phyloP scores from a whole-genome alignment of 2,329 filamentous ascomycete genomes.

The Sodiomyces alkalinus region DNA sequence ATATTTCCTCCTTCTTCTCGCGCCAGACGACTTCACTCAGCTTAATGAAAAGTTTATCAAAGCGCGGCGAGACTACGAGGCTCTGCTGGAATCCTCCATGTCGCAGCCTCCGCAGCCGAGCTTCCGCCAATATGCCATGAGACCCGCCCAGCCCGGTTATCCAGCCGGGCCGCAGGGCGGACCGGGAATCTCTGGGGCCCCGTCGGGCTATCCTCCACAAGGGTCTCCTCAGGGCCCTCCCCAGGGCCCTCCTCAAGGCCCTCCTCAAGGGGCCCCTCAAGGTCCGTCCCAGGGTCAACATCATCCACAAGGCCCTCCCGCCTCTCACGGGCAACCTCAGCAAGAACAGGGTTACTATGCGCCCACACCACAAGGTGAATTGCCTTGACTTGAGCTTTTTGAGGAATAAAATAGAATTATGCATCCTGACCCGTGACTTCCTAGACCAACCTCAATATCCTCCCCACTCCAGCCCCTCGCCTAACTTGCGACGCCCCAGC shows the following conservation, averaged over 20 bases:
- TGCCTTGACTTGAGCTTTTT: conserved; percentile 8
- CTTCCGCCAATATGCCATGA: conserved; percentile 54
- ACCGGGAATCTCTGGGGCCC: conserved; percentile 14
- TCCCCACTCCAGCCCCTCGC: conserved; percentile 28
- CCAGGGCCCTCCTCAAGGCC: conserved; percentile 7
- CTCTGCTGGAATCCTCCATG: conserved; percentile 92
- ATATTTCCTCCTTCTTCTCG: conserved; percentile 2
- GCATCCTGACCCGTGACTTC: conserved; percentile 1
- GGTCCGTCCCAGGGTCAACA: conserved; percentile 20
- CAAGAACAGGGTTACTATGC: conserved; percentile 47
- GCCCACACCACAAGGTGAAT: conserved; percentile 36
- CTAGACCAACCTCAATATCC: conserved; percentile 29
- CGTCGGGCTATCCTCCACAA: conserved; percentile 23
- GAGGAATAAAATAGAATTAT: not conserved
- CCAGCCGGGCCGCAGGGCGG: conserved; percentile 6
- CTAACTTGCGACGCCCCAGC: conserved; percentile 39
- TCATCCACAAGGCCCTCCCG: conserved; percentile 3
- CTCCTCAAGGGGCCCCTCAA: conserved; percentile 13
- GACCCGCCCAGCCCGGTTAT: conserved; percentile 32
- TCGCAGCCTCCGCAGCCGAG: conserved; percentile 71
- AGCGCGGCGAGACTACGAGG: conserved; percentile 89
- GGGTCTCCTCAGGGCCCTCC: conserved; percentile 18
- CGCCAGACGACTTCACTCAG: conserved; percentile 86
- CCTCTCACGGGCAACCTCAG: conserved; percentile 2
- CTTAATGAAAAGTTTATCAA: conserved; percentile 99